These are phyloP conservation scores for Nepenthes mirabilis DNA, from an alignment of 148 eudicot genomes.

Conservation along the genomic window DNA sequence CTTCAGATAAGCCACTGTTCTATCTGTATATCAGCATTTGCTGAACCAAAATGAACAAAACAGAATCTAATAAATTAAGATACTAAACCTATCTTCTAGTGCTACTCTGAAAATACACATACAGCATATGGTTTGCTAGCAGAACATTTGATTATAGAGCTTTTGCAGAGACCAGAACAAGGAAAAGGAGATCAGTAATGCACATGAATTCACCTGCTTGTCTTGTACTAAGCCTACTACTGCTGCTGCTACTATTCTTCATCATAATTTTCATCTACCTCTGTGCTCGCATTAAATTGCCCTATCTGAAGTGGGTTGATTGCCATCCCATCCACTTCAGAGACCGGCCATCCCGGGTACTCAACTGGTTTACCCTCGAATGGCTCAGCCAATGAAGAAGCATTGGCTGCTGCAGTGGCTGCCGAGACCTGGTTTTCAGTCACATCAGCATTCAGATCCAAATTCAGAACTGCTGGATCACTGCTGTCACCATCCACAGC, in stretches of 20 bases:
- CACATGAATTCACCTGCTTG: too few relatives aligned
- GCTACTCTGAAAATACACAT: too few relatives aligned
- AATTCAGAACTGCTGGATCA: conserved; percentile 21
- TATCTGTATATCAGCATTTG: too few relatives aligned
- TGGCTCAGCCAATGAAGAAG: conserved; percentile 15
- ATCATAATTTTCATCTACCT: conserved; percentile 79
- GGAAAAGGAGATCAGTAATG: too few relatives aligned
- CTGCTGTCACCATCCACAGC: conserved; percentile 15
- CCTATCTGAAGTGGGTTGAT: conserved; percentile 66
- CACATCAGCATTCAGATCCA: conserved; percentile 44
- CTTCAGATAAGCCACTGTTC: too few relatives aligned
- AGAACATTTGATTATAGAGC: too few relatives aligned
- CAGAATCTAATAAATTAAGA: too few relatives aligned
- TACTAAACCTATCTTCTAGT: too few relatives aligned
- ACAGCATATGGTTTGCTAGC: too few relatives aligned
- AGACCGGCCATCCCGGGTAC: conserved; percentile 38
- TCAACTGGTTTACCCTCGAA: conserved; percentile 20
- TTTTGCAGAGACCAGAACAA: too few relatives aligned
- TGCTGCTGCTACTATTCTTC: conserved; percentile 23
- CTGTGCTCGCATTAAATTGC: conserved; percentile 43
- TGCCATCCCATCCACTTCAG: conserved; percentile 73
- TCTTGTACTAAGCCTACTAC: too few relatives aligned
- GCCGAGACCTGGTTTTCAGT: conserved; percentile 28
- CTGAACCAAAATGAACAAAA: too few relatives aligned
- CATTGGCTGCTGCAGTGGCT: conserved; percentile 9